These are phyloP conservation scores for Aspergillus asperescens DNA, from an alignment of 495 filamentous ascomycete genomes.

Conservation along the genomic window DNA sequence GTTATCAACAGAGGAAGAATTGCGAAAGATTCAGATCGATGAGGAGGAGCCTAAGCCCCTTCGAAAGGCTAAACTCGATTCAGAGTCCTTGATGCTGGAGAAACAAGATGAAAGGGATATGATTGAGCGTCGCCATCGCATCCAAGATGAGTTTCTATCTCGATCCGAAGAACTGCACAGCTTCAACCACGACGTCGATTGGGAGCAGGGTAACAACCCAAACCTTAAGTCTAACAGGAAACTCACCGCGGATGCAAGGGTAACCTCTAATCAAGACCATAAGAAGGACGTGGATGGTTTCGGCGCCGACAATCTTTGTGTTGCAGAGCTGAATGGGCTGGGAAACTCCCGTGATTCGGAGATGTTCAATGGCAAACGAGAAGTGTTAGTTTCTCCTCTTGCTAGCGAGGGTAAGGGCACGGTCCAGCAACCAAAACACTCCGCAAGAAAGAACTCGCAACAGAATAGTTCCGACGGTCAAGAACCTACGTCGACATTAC, in stretches of 20 bases:
- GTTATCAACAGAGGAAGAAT: slow-evolving; percentile 42
- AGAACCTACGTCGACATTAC: slow-evolving; percentile 35
- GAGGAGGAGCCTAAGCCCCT: slow-evolving; percentile 28
- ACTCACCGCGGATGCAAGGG: slow-evolving; percentile 56
- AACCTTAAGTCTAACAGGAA: slow-evolving; percentile 56
- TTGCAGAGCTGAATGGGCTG: slow-evolving; percentile 48
- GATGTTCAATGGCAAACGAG: slow-evolving; percentile 51
- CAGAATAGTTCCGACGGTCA: slow-evolving; percentile 22
- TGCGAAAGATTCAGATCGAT: slow-evolving; percentile 37
- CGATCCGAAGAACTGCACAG: slow-evolving; percentile 60
- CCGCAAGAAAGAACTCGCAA: slow-evolving; percentile 21
- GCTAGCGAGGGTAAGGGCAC: slow-evolving; percentile 58
- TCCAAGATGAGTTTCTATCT: slow-evolving; percentile 58
- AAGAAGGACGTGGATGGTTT: slow-evolving; percentile 71
- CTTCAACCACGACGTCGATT: slow-evolving; percentile 81
- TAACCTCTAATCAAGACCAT: slow-evolving; percentile 60
- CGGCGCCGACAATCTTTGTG: slow-evolving; percentile 64
- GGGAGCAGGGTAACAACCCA: slow-evolving; percentile 59
- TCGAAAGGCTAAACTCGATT: slow-evolving; percentile 20
- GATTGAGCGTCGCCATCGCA: slow-evolving; percentile 52
- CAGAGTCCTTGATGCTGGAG: slow-evolving; percentile 35
- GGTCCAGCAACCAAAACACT: slow-evolving; percentile 41
- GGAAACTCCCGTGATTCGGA: slow-evolving; percentile 62
- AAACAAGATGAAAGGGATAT: slow-evolving; percentile 47
- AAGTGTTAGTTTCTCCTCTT: slow-evolving; percentile 59